Evolutionary conservation across 176 grass and related monocot genomes (phyloP), one percentile per base, ranked within the genome.

Genomic region (Lolium perenne): DNA sequence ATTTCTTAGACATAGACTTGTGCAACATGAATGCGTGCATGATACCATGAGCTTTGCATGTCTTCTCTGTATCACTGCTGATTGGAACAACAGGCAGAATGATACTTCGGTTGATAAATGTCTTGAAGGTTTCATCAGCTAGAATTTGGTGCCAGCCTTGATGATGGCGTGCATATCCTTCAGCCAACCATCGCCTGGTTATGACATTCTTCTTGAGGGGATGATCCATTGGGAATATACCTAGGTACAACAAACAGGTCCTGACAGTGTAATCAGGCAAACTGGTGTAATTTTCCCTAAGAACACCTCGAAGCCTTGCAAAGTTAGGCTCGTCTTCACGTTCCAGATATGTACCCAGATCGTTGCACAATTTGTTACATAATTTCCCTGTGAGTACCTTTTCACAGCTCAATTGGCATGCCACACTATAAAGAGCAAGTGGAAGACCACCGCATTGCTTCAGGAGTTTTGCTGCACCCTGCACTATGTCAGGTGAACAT

Each of bases 361-460:
- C 10, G 4, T 11, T 43, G 69, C 69, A 22, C 69, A 72, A 0
- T 8, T 15, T 8, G 13, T 14, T 14, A 9, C 22, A 75, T 0
- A 29, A 6, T 29, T 51, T 23, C 13, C 72, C 72, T 0, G 47
- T 75, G 10, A 6, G 21, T 14, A 23, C 46, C 10, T 72, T 13
- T 75, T 48, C 10, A 75, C 47, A 29, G 5, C 41, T 12, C 20
- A 75, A 26, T 6, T 75, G 21, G 10, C 23, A 23, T 3, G 45
- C 45, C 10, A 50, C 46, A 50, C 21, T 25, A 35, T 35, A 35
- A 35, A 65, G 26, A 65, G 65, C 65, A 40, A 68, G 65, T 18
- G 32, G 65, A 68, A 68, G 65, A 38, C 65, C 65, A 18, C 32
- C 65, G 40, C 83, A 85, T 77, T 85, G 78, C 47, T 69, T 14